These are phyloP conservation scores for Collybia sp. DNA, from an alignment of 768 basidiomycete genomes.

Conservation along the genomic window DNA sequence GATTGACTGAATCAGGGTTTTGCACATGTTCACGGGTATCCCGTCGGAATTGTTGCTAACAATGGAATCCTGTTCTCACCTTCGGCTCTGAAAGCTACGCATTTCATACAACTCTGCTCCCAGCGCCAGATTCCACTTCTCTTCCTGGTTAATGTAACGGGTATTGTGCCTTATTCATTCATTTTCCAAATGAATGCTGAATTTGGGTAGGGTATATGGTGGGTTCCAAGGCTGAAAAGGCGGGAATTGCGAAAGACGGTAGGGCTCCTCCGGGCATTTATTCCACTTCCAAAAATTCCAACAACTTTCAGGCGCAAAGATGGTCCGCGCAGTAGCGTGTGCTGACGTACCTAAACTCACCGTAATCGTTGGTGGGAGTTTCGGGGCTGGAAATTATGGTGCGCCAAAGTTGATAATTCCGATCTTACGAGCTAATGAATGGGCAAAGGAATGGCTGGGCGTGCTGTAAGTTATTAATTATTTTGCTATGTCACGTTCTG, in stretches of 20 bases:
- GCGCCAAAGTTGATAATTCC: conserved; percentile 9
- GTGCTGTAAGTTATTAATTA: conserved; percentile 61
- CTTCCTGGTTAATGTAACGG: conserved; percentile 95
- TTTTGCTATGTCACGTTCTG: conserved; percentile 1
- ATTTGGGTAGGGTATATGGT: conserved; percentile 78
- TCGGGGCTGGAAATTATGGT: conserved; percentile 96
- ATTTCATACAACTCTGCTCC: conserved; percentile 93
- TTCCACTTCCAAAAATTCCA: neutral
- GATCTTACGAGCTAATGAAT: too few species aligned
- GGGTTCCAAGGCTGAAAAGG: conserved; percentile 90
- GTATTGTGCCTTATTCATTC: conserved; percentile 23
- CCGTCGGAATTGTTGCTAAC: conserved; percentile 90
- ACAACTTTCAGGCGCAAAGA: conserved; percentile 64
- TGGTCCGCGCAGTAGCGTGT: conserved; percentile 93
- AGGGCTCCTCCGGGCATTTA: conserved; percentile 5
- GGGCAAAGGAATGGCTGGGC: conserved; percentile 78
- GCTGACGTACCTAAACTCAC: conserved; percentile 94
- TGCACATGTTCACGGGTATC: conserved; percentile 83
- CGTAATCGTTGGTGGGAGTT: conserved; percentile 89
- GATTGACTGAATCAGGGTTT: conserved; percentile 52
- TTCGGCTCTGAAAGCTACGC: conserved; percentile 89
- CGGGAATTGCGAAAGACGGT: conserved; percentile 94
- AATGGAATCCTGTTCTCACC: conserved; percentile 95
- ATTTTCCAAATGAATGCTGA: conserved; percentile 5
- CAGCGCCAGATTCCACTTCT: conserved; percentile 86